Conservation (phyloP, 805 yeast genomes). For the Sugiyamaella americana region DNA sequence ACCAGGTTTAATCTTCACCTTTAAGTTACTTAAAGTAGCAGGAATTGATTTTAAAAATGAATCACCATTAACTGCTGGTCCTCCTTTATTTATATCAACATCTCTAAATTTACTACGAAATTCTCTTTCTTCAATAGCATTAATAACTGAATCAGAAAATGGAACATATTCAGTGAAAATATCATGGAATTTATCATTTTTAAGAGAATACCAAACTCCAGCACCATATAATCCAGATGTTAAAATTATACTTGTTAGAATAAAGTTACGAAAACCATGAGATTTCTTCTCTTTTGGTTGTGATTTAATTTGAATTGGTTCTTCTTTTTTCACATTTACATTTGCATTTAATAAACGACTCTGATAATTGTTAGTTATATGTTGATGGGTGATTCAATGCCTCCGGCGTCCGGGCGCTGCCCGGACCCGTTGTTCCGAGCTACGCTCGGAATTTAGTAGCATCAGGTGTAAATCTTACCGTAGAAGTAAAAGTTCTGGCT, state of each 20-base stretch:
- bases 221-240: constrained; percentile 44
- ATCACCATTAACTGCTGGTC: neutral
- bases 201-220: constrained; percentile 53
- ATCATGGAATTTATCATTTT: constrained; percentile 56
- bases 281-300: constrained; percentile 15
- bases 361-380: too few species aligned
- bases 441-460: too few species aligned
- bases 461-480: too few species aligned
- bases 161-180: constrained; percentile 60
- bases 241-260: constrained; percentile 24
- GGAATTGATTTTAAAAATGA: neutral
- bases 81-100: constrained; percentile 5
- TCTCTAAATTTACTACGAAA: constrained; percentile 25
- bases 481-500: too few species aligned
- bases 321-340: too few species aligned
- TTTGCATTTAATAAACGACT: too few species aligned
- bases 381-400: too few species aligned
- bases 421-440: too few species aligned
- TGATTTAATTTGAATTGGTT: too few species aligned
- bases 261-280: constrained; percentile 29
- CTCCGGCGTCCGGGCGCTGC: too few species aligned
- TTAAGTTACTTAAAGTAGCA: constrained; percentile 2
- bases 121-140: constrained; percentile 40
- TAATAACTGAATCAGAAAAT: constrained; percentile 50
- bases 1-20: constrained; percentile 15